These are phyloP conservation scores for Jacaranda mimosifolia DNA, from an alignment of 257 asterid genomes.

Conservation along the genomic window DNA sequence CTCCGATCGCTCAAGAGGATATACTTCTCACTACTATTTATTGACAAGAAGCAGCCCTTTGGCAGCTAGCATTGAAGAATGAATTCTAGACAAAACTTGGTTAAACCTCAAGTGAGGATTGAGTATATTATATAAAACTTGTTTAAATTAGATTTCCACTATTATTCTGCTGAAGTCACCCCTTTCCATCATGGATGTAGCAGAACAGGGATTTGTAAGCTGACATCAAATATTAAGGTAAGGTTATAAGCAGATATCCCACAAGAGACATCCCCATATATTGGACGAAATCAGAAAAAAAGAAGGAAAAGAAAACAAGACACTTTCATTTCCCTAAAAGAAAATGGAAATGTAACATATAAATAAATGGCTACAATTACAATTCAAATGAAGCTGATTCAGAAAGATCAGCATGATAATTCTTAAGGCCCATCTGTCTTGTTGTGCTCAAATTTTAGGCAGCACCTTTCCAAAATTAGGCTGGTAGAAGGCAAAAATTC, in stretches of 20 bases:
- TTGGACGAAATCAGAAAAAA: background rate
- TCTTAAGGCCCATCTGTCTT: background rate
- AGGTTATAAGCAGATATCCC: background rate
- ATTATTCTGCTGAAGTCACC: background rate
- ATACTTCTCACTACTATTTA: background rate
- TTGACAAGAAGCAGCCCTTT: background rate
- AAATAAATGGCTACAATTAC: background rate
- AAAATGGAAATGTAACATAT: conserved; percentile 24
- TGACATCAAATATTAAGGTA: background rate
- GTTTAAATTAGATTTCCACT: background rate
- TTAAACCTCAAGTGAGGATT: conserved; percentile 1
- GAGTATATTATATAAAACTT: background rate
- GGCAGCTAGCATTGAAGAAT: background rate
- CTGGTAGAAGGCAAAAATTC: conserved; percentile 15
- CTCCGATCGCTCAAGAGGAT: background rate
- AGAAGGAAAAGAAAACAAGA: background rate
- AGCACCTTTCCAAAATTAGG: background rate
- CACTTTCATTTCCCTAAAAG: background rate
- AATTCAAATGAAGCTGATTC: background rate
- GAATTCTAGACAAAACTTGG: background rate
- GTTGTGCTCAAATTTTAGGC: background rate
- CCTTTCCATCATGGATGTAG: background rate
- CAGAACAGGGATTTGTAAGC: background rate
- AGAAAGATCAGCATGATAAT: conserved; percentile 17
- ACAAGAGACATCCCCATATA: background rate